phyloP scores from a whole-genome alignment of 768 basidiomycete species.

The Boletus huronensis region DNA sequence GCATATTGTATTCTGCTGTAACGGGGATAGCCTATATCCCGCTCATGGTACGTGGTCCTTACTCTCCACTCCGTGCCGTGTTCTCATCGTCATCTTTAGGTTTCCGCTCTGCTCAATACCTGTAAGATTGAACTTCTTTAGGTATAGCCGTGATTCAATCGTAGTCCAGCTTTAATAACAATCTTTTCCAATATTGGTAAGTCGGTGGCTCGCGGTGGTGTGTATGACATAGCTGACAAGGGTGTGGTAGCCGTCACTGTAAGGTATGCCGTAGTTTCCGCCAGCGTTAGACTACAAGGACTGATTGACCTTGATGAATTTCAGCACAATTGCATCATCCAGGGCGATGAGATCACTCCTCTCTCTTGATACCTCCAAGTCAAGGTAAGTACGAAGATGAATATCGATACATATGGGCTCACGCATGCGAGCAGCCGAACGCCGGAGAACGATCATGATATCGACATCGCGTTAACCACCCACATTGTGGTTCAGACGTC shows the following conservation, averaged over 20 bases:
- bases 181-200: constrained; percentile 1
- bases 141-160: background rate
- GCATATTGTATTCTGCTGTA: constrained; percentile 13
- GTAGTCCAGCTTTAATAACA: background rate
- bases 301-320: background rate
- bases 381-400: constrained; percentile 1
- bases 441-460: background rate
- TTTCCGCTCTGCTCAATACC: background rate
- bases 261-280: constrained; percentile 3
- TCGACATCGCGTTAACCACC: constrained; percentile 8
- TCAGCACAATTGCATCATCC: constrained; percentile 8
- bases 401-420: background rate
- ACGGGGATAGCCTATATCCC: constrained; percentile 15
- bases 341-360: constrained; percentile 13
- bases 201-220: background rate
- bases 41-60: background rate
- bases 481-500: constrained; percentile 2
- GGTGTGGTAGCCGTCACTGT: constrained; percentile 1
- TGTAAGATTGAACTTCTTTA: constrained; percentile 4
- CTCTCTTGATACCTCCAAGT: background rate
- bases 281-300: background rate
- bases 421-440: background rate
- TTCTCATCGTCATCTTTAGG: constrained; percentile 5
- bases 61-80: background rate
- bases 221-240: background rate